Evolutionary conservation across 2,329 filamentous ascomycete species (phyloP).

Genomic region (Fonsecaea erecta): DNA sequence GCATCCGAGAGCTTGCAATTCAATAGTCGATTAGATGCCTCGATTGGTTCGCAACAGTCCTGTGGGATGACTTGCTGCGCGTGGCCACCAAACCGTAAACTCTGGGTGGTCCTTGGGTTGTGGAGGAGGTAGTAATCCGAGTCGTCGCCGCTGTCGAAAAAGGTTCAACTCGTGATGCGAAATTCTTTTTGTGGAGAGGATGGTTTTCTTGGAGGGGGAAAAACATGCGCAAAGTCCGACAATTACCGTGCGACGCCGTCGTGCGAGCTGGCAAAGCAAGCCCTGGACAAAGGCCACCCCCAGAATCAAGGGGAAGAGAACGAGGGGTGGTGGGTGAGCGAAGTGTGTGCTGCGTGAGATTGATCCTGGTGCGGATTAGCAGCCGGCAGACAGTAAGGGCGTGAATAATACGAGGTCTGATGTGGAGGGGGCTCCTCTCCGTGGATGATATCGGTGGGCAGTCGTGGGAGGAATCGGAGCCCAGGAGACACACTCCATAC

Average conservation of each 20-base stretch:
- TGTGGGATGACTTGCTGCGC: constrained; percentile 21
- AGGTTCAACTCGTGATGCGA: constrained; percentile 7
- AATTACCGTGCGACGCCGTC: neutral
- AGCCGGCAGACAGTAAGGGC: neutral
- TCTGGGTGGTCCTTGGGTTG: constrained; percentile 6
- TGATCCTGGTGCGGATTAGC: neutral
- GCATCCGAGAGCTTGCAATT: constrained; percentile 13
- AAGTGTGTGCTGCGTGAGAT: neutral
- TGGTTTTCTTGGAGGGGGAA: constrained; percentile 2
- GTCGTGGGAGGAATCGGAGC: neutral
- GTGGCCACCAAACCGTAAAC: constrained; percentile 17
- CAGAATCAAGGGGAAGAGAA: neutral
- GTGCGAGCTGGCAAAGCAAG: neutral
- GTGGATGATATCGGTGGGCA: neutral
- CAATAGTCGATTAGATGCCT: constrained; percentile 14
- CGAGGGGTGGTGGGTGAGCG: neutral
- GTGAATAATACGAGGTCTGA: constrained; percentile 1
- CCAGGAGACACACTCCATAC: neutral
- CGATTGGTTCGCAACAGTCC: constrained; percentile 30
- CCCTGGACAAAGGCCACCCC: neutral
- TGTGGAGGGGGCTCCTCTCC: neutral
- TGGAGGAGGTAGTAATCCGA: constrained; percentile 5
- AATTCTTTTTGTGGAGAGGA: constrained; percentile 3
- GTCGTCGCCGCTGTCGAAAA: neutral
- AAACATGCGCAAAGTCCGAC: neutral